Conservation (phyloP, 768 basidiomycete species). For the Mycena polygramma region DNA sequence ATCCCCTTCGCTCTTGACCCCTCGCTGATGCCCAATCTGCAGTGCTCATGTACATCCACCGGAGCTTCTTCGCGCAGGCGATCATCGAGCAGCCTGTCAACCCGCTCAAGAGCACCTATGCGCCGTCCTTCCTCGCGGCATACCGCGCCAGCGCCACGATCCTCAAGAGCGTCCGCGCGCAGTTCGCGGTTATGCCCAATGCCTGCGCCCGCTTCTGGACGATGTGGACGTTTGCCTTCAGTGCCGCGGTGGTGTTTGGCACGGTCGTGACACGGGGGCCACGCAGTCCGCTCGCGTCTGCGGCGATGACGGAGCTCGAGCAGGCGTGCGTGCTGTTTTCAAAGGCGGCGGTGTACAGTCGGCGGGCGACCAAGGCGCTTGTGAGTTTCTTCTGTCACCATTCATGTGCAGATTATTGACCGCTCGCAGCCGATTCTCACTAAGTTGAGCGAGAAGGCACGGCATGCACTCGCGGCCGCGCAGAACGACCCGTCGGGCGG, state of each 20-base stretch:
- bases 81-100: constrained; percentile 76
- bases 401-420: neutral
- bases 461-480: constrained; percentile 62
- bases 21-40: neutral
- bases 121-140: constrained; percentile 73
- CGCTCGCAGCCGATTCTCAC: constrained; percentile 66
- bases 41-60: constrained; percentile 76
- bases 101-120: constrained; percentile 74
- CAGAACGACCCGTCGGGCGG: constrained; percentile 52
- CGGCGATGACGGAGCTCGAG: constrained; percentile 79
- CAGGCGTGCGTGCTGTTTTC: constrained; percentile 76
- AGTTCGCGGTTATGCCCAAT: constrained; percentile 61
- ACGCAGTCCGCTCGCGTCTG: constrained; percentile 71
- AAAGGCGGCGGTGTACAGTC: constrained; percentile 69
- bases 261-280: constrained; percentile 84
- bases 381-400: constrained; percentile 52
- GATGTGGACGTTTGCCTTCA: constrained; percentile 73
- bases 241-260: constrained; percentile 75
- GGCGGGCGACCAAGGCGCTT: constrained; percentile 74
- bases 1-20: neutral
- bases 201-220: constrained; percentile 70
- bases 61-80: constrained; percentile 79
- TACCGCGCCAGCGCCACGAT: constrained; percentile 72
- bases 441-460: constrained; percentile 76
- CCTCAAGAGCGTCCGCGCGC: constrained; percentile 62